Base-by-base conservation (phyloP, 371 early-diverging fungal species). In the Conidiobolus incongruus region DNA sequence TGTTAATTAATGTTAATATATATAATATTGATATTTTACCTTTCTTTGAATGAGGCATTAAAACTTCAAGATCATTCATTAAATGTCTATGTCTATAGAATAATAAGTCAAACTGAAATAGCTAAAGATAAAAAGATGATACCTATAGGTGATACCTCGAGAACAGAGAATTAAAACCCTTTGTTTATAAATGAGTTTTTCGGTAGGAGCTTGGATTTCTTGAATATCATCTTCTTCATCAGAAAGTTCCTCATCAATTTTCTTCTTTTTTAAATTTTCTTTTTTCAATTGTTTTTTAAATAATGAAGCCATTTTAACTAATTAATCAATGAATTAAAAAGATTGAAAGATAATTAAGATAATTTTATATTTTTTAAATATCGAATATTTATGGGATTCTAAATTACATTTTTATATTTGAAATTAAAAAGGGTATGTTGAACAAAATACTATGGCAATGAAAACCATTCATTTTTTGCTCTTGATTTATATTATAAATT, bases 1-100 rank as follows among this genome's bases (percentile, higher is more conserved):
- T 4, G 10, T 44, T 22, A 28, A 24, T 11, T 36, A 33, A 15
- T 28, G 1, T 19, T 21, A 24, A 44, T 44, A 30, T 32, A 21
- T 12, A 1, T 32, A 33, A 26, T 53, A 42, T 21, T 8, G 10
- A 16, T 19, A 35, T 28, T 29, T 19, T 45, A 63, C 62, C 88
- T 58, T 90, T 88, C 60, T 93, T 92, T 38, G 81, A 66, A 53
- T 96, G 96, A 34, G 96, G 96, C 51, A 93, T 59, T 21, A 96
- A 60, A 13, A 68, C 61, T 43, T 72, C 69, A 46, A 93, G 64
- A 62, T 94, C 97, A 37, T 68, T 72, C 58, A 96, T 57, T 47
- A 96, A 48, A 48, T 60, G 61, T 45, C 56, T 52, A 45, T 60
- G 55, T 45, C 60, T 56, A 47, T 45, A 45, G 19, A 38, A 41